A percentile compares a stretch with the other conserved stretches of the same genome.
Evolutionary conservation across 2,329 filamentous ascomycete species (phyloP).

Genomic region (Hypoxylon sp.): DNA sequence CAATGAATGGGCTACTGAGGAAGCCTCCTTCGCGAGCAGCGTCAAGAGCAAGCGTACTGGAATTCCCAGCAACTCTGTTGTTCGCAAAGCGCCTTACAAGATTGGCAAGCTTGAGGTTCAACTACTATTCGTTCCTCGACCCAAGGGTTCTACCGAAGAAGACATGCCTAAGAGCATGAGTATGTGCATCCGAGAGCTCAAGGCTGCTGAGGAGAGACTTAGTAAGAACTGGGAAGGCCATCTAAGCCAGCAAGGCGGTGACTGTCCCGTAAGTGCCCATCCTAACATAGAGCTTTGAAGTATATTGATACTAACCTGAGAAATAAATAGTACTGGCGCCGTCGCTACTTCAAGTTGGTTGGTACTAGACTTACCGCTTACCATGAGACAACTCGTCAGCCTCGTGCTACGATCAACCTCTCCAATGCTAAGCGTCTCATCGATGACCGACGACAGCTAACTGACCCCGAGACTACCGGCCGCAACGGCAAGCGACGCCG

Average conservation of each 20-base stretch:
- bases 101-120: slow-evolving; percentile 95
- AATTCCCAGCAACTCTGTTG: slow-evolving; percentile 72
- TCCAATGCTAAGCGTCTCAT: slow-evolving; percentile 93
- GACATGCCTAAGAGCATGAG: slow-evolving; percentile 99
- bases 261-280: slow-evolving; percentile 85
- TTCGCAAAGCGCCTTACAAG: slow-evolving; percentile 93
- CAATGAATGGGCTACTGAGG: slow-evolving; percentile 98
- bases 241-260: slow-evolving; percentile 95
- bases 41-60: slow-evolving; percentile 88
- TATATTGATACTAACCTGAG: slow-evolving; percentile 56
- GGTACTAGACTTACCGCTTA: slow-evolving; percentile 94
- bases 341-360: slow-evolving; percentile 94
- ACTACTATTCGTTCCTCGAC: slow-evolving; percentile 93
- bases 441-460: slow-evolving; percentile 87
- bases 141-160: slow-evolving; percentile 87
- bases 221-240: slow-evolving; percentile 87
- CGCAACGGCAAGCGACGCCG: slow-evolving; percentile 86
- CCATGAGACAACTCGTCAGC: slow-evolving; percentile 95
- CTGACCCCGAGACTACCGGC: slow-evolving; percentile 84
- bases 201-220: slow-evolving; percentile 86
- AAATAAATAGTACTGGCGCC: slow-evolving; percentile 86
- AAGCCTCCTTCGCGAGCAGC: slow-evolving; percentile 82
- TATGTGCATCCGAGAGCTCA: slow-evolving; percentile 92
- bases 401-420: slow-evolving; percentile 95
- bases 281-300: not conserved